Base-by-base conservation (phyloP, 805 yeast genomes). In the Candida rishiriensis region DNA sequence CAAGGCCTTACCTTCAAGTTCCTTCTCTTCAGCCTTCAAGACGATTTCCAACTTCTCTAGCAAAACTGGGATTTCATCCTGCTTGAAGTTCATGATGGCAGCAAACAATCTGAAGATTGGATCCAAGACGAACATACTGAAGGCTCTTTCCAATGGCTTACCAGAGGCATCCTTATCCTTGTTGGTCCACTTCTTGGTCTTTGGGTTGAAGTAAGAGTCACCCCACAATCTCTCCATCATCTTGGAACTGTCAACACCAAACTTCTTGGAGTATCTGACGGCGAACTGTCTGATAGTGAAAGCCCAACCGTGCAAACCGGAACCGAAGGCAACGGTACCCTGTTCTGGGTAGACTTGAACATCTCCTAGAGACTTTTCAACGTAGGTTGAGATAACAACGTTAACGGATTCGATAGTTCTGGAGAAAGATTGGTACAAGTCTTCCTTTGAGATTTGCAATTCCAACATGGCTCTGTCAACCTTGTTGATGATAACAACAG, bases 271-370 rank as follows among this genome's bases (percentile, higher is more conserved):
- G 84, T 93, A 91, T 80, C 96, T 88, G 77, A 79, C 74, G 65
- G 98, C 97, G 64, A 91, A 91, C 81, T 91, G 98, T 77, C 99
- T 88, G 70, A 91, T 85, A 64, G 99, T 91, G 91, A 91, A 91
- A 71, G 97, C 98, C 99, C 99, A 91, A 76, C 99, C 99, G 84
- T 91, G 99, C 70, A 91, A 81, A 86, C 98, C 99, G 73, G 98
- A 93, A 81, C 96, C 98, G 76, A 91, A 91, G 63, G 99, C 99
- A 69, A 91, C 96, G 73, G 98, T 91, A 79, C 99, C 99, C 71
- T 76, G 74, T 73, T 91, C 95, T 75, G 99, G 99, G 96, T 85
- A 91, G 57, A 91, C 98, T 81, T 91, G 98, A 66, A 79, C 84
- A 69, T 91, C 98, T 79, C 99, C 99, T 56, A 91, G 75, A 53